Evolutionary conservation across 495 filamentous ascomycete species (phyloP).

Genomic region (Podospora comata): DNA sequence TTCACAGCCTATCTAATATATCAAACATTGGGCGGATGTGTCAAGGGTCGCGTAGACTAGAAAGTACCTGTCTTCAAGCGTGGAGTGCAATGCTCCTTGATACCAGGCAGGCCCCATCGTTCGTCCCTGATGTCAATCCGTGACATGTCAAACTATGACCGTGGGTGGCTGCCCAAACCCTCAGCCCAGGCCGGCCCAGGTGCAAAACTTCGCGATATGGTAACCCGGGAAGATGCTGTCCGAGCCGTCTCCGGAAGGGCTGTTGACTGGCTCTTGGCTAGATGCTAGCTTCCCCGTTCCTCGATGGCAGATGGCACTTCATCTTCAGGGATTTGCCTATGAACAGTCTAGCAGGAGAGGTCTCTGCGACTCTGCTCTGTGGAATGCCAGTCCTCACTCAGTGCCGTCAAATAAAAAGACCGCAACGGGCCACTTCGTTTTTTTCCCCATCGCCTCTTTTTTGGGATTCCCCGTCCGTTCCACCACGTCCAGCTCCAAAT

Average conservation of each 20-base stretch:
- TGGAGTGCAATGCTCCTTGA: background rate
- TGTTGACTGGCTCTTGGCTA: constrained; percentile 5
- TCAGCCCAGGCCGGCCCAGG: background rate
- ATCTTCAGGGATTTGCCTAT: background rate
- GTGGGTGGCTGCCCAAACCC: background rate
- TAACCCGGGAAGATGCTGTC: constrained; percentile 11
- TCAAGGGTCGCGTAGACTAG: background rate
- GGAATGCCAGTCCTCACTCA: constrained; percentile 8
- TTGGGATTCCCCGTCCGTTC: background rate
- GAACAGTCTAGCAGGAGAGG: background rate
- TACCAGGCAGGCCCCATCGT: background rate
- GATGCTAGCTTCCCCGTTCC: constrained; percentile 3
- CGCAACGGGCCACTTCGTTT: constrained; percentile 4
- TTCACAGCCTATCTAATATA: background rate
- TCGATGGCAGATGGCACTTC: background rate
- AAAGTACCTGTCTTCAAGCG: background rate
- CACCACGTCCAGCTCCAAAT: background rate
- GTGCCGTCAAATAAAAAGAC: constrained; percentile 1
- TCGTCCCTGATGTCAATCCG: background rate
- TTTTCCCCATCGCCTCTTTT: background rate
- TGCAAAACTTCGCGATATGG: background rate
- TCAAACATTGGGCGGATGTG: background rate
- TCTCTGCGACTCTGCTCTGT: constrained; percentile 5
- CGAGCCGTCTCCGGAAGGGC: constrained; percentile 19
- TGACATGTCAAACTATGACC: background rate